Conservation (phyloP, 2,329 filamentous ascomycete species). For the Ploettnerulaceae sp. region DNA sequence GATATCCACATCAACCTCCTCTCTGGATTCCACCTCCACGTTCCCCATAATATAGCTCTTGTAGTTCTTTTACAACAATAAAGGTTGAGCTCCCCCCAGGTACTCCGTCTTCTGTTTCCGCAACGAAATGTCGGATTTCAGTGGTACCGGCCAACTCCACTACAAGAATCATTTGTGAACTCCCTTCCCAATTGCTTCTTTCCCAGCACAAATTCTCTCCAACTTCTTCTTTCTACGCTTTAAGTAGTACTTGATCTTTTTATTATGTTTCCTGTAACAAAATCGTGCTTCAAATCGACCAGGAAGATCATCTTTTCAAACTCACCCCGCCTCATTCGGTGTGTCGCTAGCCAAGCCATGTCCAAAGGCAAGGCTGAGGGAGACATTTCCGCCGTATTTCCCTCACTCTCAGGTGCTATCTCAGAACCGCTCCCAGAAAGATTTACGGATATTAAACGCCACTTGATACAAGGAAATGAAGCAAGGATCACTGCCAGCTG, state of each 20-base stretch:
- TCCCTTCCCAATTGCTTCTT: too few species aligned
- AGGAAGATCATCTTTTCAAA: slow-evolving; percentile 14
- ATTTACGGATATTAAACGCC: slow-evolving; percentile 52
- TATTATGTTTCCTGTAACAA: slow-evolving; percentile 18
- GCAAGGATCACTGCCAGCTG: slow-evolving; percentile 44
- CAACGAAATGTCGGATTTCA: too few species aligned
- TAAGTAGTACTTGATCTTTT: background rate
- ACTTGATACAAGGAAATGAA: slow-evolving; percentile 47
- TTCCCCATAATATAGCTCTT: too few species aligned
- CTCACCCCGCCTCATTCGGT: slow-evolving; percentile 39
- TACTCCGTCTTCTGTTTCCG: too few species aligned
- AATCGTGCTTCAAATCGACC: slow-evolving; percentile 3
- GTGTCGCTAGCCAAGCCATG: slow-evolving; percentile 28
- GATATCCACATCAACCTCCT: too few species aligned
- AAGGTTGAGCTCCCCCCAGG: too few species aligned
- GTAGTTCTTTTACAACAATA: too few species aligned
- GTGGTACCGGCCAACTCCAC: too few species aligned
- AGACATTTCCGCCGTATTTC: slow-evolving; percentile 58
- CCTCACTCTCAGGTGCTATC: slow-evolving; percentile 48
- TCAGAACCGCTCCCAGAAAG: slow-evolving; percentile 47
- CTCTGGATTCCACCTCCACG: too few species aligned
- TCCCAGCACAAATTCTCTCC: background rate
- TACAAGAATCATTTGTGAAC: too few species aligned
- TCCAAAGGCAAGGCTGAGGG: slow-evolving; percentile 42
- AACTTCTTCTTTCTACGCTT: background rate